Conservation (phyloP, 2,329 filamentous ascomycete species). For the Epichloe uncinata region DNA sequence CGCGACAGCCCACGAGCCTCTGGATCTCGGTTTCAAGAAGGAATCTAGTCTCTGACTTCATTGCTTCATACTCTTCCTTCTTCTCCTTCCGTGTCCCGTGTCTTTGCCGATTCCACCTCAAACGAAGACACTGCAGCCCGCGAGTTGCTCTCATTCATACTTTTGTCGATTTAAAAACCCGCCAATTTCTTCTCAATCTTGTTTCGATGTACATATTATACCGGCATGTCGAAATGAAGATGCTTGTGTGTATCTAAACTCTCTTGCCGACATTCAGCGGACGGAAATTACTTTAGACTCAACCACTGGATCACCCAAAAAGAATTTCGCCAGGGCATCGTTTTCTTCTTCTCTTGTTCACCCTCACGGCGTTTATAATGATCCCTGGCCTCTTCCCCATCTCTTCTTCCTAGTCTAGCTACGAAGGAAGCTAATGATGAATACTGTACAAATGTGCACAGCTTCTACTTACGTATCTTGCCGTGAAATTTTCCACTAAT, state of each 20-base stretch:
- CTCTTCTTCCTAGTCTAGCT: not conserved
- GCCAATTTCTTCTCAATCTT: not conserved
- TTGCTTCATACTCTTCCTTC: slow-evolving; percentile 1
- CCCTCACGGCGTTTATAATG: not conserved
- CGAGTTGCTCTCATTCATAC: not conserved
- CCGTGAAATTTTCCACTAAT: too few relatives aligned
- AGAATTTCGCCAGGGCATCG: not conserved
- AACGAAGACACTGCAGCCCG: not conserved
- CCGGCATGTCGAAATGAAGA: not conserved
- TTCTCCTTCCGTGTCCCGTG: not conserved
- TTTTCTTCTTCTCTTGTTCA: not conserved
- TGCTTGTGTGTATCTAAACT: slow-evolving; percentile 2
- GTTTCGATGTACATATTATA: slow-evolving; percentile 5
- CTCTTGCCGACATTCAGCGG: not conserved
- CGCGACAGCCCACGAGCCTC: slow-evolving; percentile 21
- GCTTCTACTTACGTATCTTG: not conserved
- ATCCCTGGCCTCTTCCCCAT: not conserved
- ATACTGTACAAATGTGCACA: not conserved
- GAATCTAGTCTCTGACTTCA: slow-evolving; percentile 17
- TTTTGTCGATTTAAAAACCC: not conserved
- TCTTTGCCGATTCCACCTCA: not conserved
- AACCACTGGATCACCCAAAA: not conserved
- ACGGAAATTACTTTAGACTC: not conserved
- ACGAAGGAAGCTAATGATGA: slow-evolving; percentile 2
- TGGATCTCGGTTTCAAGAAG: slow-evolving; percentile 28